These are phyloP conservation scores for Ustilago lituana DNA, from an alignment of 1,284 basidiomycete genomes.

Conservation along the genomic window DNA sequence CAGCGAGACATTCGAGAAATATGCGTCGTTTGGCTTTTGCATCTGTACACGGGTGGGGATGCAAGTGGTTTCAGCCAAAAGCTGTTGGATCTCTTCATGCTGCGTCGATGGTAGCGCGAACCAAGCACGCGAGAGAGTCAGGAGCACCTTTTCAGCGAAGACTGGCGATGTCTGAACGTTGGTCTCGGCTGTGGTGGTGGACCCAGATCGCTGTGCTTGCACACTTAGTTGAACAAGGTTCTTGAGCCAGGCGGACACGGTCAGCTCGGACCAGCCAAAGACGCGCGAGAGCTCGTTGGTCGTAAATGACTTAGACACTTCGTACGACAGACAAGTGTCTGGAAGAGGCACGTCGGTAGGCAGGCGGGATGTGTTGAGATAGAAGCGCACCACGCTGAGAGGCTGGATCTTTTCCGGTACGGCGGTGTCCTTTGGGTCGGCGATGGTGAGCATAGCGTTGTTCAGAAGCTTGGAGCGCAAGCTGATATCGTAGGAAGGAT, in stretches of 20 bases:
- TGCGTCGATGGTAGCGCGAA: conserved; percentile 74
- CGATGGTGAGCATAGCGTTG: conserved; percentile 52
- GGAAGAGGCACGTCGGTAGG: conserved; percentile 86
- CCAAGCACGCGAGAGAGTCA: conserved; percentile 80
- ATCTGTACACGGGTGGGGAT: conserved; percentile 86
- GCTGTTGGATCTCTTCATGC: conserved; percentile 73
- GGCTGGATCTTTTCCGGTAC: conserved; percentile 54
- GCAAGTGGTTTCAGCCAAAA: conserved; percentile 77
- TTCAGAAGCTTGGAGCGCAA: conserved; percentile 61
- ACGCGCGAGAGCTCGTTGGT: conserved; percentile 62
- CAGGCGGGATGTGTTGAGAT: conserved; percentile 79
- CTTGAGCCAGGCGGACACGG: conserved; percentile 79
- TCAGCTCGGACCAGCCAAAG: conserved; percentile 81
- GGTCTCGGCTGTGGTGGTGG: conserved; percentile 68
- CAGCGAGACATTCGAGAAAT: conserved; percentile 86
- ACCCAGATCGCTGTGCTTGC: conserved; percentile 65
- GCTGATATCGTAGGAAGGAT: conserved; percentile 63
- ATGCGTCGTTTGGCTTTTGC: conserved; percentile 79
- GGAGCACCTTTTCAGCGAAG: conserved; percentile 86
- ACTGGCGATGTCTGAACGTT: conserved; percentile 77
- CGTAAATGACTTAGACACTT: conserved; percentile 74
- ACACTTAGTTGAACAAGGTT: conserved; percentile 73
- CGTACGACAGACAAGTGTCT: conserved; percentile 77
- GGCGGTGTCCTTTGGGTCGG: conserved; percentile 21
- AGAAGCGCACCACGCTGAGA: conserved; percentile 77